Conservation (phyloP, 139 green algal species). For the Diplosphaera chodatii region DNA sequence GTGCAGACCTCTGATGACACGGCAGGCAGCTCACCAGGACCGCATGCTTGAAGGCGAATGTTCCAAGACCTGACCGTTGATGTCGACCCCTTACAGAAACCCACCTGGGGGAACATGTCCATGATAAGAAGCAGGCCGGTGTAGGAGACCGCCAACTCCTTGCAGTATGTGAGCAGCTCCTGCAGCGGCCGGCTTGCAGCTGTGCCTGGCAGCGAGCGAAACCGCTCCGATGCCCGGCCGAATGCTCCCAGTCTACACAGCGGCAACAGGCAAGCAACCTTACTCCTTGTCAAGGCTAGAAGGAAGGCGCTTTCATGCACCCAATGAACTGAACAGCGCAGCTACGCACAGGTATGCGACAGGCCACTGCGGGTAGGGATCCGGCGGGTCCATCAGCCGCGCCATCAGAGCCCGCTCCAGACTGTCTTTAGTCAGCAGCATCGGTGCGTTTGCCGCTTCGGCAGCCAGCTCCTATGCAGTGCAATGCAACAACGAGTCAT, state of each 20-base stretch:
- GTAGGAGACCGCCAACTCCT: constrained; percentile 80
- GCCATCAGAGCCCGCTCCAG: constrained; percentile 68
- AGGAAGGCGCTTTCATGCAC: no score
- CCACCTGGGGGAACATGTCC: constrained; percentile 70
- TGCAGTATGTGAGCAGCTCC: constrained; percentile 27
- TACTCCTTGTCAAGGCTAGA: no score
- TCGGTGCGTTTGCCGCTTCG: constrained; percentile 4
- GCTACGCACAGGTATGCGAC: constrained; percentile 64
- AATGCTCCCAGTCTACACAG: constrained; percentile 20
- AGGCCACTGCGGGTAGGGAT: constrained; percentile 48
- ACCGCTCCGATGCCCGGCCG: constrained; percentile 16
- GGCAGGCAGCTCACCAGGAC: no score
- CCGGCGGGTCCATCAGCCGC: constrained; percentile 63
- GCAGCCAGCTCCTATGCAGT: constrained; percentile 33
- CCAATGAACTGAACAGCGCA: no score
- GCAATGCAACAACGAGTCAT: no score
- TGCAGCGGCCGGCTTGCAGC: constrained; percentile 14
- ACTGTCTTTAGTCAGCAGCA: constrained; percentile 37
- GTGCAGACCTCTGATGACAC: no score
- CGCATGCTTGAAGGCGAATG: no score
- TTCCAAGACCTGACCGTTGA: no score
- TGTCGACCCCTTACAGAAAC: no score
- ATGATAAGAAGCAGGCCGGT: constrained; percentile 61
- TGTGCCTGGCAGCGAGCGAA: constrained; percentile 16
- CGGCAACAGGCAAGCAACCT: no score